Evolutionary conservation across 2,329 filamentous ascomycete species (phyloP), one percentile per base, ranked within the genome.

Genomic region (Aspergillus intermedius): DNA sequence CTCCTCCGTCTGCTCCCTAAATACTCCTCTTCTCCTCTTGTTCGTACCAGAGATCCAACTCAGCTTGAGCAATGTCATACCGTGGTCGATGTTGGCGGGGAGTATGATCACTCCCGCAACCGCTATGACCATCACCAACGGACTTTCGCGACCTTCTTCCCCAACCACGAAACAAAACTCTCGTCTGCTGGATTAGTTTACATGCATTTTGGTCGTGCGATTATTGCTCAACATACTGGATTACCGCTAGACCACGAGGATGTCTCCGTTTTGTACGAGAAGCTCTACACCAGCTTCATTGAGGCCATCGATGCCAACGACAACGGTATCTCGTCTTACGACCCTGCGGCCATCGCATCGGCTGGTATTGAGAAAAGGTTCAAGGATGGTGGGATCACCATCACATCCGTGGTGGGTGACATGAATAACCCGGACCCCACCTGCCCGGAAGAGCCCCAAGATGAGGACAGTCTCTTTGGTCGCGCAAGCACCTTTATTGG

Each of bases 111-210:
- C 48, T 69, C 75, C 45, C 73, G 72, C 55, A 82, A 89, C 71
- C 87, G 91, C 61, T 98, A 88, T 77, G 93, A 98, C 73, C 93
- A 98, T 75, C 93, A 98, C 79, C 93, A 98, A 77, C 89, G 91
- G 56, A 84, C 83, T 64, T 98, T 98, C 77, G 72, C 74, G 51
- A 86, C 87, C 49, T 89, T 85, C 42, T 98, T 98, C 73, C 90
- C 91, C 17, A 81, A 81, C 52, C 86, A 87, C 63, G 68, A 73
- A 47, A 98, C 93, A 55, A 96, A 94, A 78, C 86, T 98, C 49
- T 94, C 88, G 48, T 94, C 88, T 52, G 93, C 93, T 0, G 93
- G 93, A 1, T 80, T 98, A 19, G 89, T 98, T 30, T 98, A 93
- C 76, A 81, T 95, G 78, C 91, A 97, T 76, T 97, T 94, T 69